Percentiles rank a stretch among this genome's conserved stretches.
Conservation (phyloP, 1,284 basidiomycete genomes). For the Mycosarcoma maydis region DNA sequence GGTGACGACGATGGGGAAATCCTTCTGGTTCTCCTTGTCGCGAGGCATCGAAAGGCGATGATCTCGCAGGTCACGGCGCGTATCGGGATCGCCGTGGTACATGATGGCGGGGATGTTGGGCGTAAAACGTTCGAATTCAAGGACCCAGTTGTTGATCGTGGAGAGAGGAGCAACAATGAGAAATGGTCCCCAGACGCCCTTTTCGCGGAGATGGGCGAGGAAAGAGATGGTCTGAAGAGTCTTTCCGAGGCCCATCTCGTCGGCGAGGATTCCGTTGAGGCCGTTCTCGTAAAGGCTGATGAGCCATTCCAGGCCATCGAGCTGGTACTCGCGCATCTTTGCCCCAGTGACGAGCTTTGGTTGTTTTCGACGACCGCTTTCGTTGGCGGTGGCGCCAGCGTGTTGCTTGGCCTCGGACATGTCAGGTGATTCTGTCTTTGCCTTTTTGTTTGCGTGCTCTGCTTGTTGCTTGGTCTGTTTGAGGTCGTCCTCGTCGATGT, state of each 20-base stretch:
- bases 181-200: constrained; percentile 80
- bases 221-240: constrained; percentile 94
- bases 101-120: constrained; percentile 79
- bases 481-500: constrained; percentile 50
- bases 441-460: constrained; percentile 41
- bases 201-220: constrained; percentile 84
- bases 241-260: constrained; percentile 91
- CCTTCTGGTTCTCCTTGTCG: constrained; percentile 33
- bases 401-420: constrained; percentile 71
- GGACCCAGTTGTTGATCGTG: constrained; percentile 89
- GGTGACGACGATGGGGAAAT: constrained; percentile 76
- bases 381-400: constrained; percentile 32
- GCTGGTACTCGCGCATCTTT: constrained; percentile 86
- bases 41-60: constrained; percentile 31
- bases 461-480: constrained; percentile 42
- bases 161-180: constrained; percentile 90
- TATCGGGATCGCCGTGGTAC: constrained; percentile 85
- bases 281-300: constrained; percentile 90
- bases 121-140: constrained; percentile 82
- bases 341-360: constrained; percentile 84
- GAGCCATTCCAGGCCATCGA: constrained; percentile 97
- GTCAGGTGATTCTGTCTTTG: constrained; percentile 70
- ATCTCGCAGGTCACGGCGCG: constrained; percentile 78
- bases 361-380: constrained; percentile 69
- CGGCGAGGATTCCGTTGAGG: constrained; percentile 87